Evolutionary conservation across 176 grass and related monocot species (phyloP), one percentile per base, ranked within the genome.

Genomic region (Alopecurus myosuroides): DNA sequence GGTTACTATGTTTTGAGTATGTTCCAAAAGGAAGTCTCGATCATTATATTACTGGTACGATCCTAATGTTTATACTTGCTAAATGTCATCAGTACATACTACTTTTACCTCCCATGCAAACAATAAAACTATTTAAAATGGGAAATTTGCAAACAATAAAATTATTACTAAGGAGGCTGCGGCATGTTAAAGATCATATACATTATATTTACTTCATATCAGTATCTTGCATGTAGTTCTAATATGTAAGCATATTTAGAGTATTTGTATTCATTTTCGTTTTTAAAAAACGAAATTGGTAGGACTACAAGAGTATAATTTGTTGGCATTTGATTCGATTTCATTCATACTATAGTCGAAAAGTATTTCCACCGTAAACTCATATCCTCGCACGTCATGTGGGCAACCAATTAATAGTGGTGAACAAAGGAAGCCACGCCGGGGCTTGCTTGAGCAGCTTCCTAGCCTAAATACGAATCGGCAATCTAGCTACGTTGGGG

Each of bases 1-100:
- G 42, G 42, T 23, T 81, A 31, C 61, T 81, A 2, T 81, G 78
- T 14, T 81, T 67, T 36, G 61, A 81, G 78, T 67, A 50, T 50
- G 19, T 81, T 6, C 44, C 78, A 0, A 66, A 66, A 0, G 11
- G 61, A 12, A 67, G 6, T 36, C 78, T 81, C 0, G 0, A 50
- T 15, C 14, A 81, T 1, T 35, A 67, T 34, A 81, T 67, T 8
- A 81, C 20, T 9, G 78, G 78, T 80, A 62, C 0, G 55, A 40
- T 61, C 20, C 2, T 56, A 62, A 19, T 10, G 1, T 63, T 45
- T 22, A 22, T 20, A 14, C 41, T 35, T 51, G 2, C 0, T 56
- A 2, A 25, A 56, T 15, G 13, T 25, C 2, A 25, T 34, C 45
- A 15, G 45, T n/a, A 15, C 35, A 7, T 8, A 39, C 22, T 58